Percentiles rank a stretch among this genome's conserved stretches.
Conservation (phyloP, 257 asterid genomes). For the Verbena officinalis region DNA sequence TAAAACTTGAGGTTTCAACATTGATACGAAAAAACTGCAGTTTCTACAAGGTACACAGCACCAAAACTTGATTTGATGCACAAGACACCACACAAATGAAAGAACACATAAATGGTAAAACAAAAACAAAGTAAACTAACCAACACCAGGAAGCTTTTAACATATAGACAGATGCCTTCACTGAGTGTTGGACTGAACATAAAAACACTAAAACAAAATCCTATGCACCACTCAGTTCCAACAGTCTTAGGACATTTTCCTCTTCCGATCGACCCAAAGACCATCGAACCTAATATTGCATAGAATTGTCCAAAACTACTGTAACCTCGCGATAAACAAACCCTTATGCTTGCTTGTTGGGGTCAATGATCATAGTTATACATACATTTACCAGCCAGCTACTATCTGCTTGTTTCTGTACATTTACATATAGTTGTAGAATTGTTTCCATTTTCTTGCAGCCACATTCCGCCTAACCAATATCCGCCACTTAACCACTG, state of each 20-base stretch:
- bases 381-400: too few species aligned
- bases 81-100: slow-evolving; percentile 30
- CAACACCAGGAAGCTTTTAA: slow-evolving; percentile 43
- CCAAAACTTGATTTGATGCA: slow-evolving; percentile 31
- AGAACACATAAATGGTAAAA: slow-evolving; percentile 17
- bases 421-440: slow-evolving; percentile 31
- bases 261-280: neutral
- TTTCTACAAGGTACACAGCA: slow-evolving; percentile 30
- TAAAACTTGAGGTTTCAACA: slow-evolving; percentile 11
- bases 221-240: slow-evolving; percentile 20
- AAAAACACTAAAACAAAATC: neutral
- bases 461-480: slow-evolving; percentile 58
- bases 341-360: slow-evolving; percentile 3
- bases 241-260: neutral
- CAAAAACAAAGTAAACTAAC: slow-evolving; percentile 19
- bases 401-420: too few species aligned
- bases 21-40: slow-evolving; percentile 23
- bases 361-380: neutral
- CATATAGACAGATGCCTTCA: slow-evolving; percentile 31
- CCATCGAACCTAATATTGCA: slow-evolving; percentile 12
- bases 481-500: slow-evolving; percentile 76
- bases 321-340: slow-evolving; percentile 22
- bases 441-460: slow-evolving; percentile 44
- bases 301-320: slow-evolving; percentile 4
- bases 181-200: slow-evolving; percentile 29